A percentile compares a stretch with the other conserved stretches of the same genome.
Conservation (phyloP, 352 stramenopile genomes). For the Phytophthora tentaculata region DNA sequence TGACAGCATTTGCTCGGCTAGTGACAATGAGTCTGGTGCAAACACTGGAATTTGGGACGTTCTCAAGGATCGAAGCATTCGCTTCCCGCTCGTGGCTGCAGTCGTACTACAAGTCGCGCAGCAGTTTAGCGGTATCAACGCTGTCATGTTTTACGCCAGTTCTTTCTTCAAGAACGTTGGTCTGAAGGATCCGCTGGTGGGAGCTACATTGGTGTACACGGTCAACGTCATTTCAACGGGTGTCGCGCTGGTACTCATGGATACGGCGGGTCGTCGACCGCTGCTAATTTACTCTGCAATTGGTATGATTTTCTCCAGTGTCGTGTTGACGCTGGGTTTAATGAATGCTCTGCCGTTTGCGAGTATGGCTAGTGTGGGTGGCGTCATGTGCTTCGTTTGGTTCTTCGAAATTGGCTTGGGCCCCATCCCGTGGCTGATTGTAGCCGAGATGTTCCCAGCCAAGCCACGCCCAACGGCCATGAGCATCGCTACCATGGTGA, state of each 20-base stretch:
- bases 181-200: conserved; percentile 69
- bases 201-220: conserved; percentile 64
- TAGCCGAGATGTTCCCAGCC: conserved; percentile 96
- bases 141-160: conserved; percentile 84
- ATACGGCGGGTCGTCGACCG: conserved; percentile 69
- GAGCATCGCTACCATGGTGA: conserved; percentile 93
- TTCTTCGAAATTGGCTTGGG: conserved; percentile 80
- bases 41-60: conserved; percentile 72
- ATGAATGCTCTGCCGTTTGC: conserved; percentile 72
- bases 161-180: conserved; percentile 80
- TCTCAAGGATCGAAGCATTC: conserved; percentile 63
- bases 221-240: conserved; percentile 80
- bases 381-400: conserved; percentile 82
- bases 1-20: conserved; percentile 81
- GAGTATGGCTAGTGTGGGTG: conserved; percentile 62
- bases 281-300: conserved; percentile 74
- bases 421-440: conserved; percentile 96
- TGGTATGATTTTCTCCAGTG: conserved; percentile 72
- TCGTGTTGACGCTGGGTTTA: conserved; percentile 71
- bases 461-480: conserved; percentile 93
- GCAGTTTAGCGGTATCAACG: conserved; percentile 80
- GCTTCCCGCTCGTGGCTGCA: conserved; percentile 66
- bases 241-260: conserved; percentile 77
- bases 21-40: conserved; percentile 75
- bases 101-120: conserved; percentile 71